Conservation (phyloP, 805 yeast genomes). For the Wickerhamiella domercqiae region DNA sequence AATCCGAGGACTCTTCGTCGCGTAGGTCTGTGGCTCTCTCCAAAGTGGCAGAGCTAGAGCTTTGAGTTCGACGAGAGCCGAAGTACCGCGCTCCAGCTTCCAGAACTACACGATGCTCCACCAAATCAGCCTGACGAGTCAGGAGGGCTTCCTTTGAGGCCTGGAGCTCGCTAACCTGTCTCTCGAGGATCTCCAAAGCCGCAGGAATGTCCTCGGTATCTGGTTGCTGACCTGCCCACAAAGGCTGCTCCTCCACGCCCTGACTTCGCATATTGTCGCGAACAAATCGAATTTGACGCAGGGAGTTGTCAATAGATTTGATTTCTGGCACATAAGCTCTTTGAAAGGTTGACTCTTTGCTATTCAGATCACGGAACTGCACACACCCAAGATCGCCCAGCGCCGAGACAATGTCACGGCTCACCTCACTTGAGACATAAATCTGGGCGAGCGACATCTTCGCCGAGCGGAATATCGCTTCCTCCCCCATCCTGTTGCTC, state of each 20-base stretch:
- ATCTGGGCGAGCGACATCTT: conserved; percentile 90
- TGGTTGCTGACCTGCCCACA: conserved; percentile 28
- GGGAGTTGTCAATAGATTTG: conserved; percentile 68
- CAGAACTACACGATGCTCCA: conserved; percentile 56
- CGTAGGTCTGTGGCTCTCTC: conserved; percentile 25
- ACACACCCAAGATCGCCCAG: conserved; percentile 76
- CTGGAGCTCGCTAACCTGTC: conserved; percentile 54
- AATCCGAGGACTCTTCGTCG: conserved; percentile 26
- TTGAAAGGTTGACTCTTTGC: conserved; percentile 69
- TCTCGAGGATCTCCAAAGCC: conserved; percentile 53
- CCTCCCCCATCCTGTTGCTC: conserved; percentile 8
- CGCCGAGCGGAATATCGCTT: conserved; percentile 53
- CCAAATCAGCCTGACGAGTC: conserved; percentile 44
- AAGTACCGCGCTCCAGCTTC: conserved; percentile 32
- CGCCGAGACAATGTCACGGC: conserved; percentile 72
- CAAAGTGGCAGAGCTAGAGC: conserved; percentile 15
- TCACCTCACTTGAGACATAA: conserved; percentile 78
- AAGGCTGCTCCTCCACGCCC: conserved; percentile 21
- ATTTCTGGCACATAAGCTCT: conserved; percentile 81
- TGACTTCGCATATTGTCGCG: conserved; percentile 21
- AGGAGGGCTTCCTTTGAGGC: conserved; percentile 52
- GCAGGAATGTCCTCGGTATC: conserved; percentile 58
- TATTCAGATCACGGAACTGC: conserved; percentile 80
- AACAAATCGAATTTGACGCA: conserved; percentile 54
- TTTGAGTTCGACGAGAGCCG: conserved; percentile 16